phyloP scores from a whole-genome alignment of 1,284 basidiomycete genomes.

The Veloporphyrellus conicus region DNA sequence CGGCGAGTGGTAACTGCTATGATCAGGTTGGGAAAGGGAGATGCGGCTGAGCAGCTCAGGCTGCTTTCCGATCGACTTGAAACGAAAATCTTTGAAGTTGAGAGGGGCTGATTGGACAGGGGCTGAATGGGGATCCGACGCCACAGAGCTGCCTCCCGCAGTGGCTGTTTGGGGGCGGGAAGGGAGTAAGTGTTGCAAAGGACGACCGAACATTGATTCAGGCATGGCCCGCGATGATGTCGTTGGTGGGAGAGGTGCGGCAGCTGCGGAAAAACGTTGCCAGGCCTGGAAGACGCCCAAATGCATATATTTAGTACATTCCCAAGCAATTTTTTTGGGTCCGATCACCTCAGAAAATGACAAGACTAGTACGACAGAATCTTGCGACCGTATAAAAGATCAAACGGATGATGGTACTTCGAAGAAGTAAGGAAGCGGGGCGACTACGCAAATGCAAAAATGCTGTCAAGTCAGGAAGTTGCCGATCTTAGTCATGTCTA shows the following conservation, averaged over 20 bases:
- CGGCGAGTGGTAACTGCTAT: slow-evolving; percentile 28
- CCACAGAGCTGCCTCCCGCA: background rate
- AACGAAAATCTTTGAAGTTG: slow-evolving; percentile 40
- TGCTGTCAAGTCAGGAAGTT: slow-evolving; percentile 3
- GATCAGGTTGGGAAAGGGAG: slow-evolving; percentile 30
- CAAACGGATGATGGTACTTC: background rate
- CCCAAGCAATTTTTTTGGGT: background rate
- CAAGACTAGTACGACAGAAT: background rate
- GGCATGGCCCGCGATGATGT: slow-evolving; percentile 16
- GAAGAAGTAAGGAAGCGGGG: background rate
- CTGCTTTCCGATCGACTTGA: slow-evolving; percentile 45
- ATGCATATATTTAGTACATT: slow-evolving; percentile 19
- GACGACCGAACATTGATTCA: slow-evolving; percentile 30
- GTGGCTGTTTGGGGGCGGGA: background rate
- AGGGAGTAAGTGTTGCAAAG: slow-evolving; percentile 22
- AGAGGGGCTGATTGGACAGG: slow-evolving; percentile 15
- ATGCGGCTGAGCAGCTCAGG: slow-evolving; percentile 47
- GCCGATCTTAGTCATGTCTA: slow-evolving; percentile 10
- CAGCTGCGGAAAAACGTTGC: slow-evolving; percentile 5
- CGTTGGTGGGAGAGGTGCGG: slow-evolving; percentile 16
- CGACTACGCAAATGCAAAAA: no score
- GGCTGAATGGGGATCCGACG: slow-evolving; percentile 2
- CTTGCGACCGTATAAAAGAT: background rate
- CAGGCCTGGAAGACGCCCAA: slow-evolving; percentile 7
- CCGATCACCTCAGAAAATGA: slow-evolving; percentile 17